A percentile compares a stretch with the other conserved stretches of the same genome.
Conservation (phyloP, 78 protist species). For the Mantamonas sphyraenae region DNA sequence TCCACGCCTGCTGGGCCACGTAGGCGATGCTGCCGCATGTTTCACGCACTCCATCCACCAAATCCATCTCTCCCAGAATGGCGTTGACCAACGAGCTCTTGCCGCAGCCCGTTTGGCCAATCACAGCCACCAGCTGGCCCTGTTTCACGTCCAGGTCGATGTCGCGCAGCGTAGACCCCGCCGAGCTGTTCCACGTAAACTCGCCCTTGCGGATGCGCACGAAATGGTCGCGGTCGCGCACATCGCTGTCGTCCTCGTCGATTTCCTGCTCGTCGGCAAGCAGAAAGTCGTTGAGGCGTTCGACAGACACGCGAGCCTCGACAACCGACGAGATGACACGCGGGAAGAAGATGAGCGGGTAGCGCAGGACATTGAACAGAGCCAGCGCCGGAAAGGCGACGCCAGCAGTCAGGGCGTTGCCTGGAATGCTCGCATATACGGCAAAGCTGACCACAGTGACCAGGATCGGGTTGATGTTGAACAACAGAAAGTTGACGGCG, state of each 20-base stretch:
- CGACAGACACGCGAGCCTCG: slow-evolving; percentile 60
- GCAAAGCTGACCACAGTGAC: slow-evolving; percentile 55
- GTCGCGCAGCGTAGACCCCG: background rate
- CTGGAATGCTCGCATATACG: slow-evolving; percentile 26
- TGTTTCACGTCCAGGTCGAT: background rate
- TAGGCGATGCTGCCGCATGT: slow-evolving; percentile 37
- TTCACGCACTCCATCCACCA: slow-evolving; percentile 25
- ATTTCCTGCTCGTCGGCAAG: slow-evolving; percentile 2
- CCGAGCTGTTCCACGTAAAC: background rate
- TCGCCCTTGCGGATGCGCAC: background rate
- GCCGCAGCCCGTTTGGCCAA: slow-evolving; percentile 38
- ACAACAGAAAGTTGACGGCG: slow-evolving; percentile 29
- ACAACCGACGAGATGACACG: slow-evolving; percentile 31
- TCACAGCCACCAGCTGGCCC: slow-evolving; percentile 14
- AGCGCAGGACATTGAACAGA: slow-evolving; percentile 11
- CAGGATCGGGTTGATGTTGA: slow-evolving; percentile 56
- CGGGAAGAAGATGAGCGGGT: slow-evolving; percentile 46
- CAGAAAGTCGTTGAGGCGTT: slow-evolving; percentile 56
- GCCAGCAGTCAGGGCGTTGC: slow-evolving; percentile 13
- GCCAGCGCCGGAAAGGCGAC: slow-evolving; percentile 26
- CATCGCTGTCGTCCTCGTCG: background rate
- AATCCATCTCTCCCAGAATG: slow-evolving; percentile 25
- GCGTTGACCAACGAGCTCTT: slow-evolving; percentile 25
- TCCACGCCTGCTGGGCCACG: slow-evolving; percentile 41
- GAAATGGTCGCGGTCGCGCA: background rate